A percentile compares a stretch with the other conserved stretches of the same genome.
phyloP scores from a whole-genome alignment of 2,329 filamentous ascomycete species.

The Botrytis elliptica region DNA sequence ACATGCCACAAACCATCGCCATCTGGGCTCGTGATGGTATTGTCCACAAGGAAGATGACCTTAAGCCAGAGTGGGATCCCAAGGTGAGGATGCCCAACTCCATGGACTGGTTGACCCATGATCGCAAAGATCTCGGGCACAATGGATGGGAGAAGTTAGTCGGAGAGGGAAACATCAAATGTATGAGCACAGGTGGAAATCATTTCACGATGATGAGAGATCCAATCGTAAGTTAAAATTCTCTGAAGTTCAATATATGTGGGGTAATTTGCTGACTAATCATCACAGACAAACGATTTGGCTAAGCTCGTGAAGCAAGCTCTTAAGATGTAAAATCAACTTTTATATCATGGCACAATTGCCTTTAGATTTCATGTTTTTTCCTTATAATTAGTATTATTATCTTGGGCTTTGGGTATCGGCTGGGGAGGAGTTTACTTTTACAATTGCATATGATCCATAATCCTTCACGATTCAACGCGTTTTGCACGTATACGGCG shows the following conservation, averaged over 20 bases:
- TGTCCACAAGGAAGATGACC: conserved; percentile 59
- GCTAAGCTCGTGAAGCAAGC: conserved; percentile 19
- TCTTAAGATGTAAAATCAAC: conserved; percentile 16
- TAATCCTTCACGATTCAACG: background rate
- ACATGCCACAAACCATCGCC: conserved; percentile 59
- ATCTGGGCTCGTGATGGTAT: conserved; percentile 75
- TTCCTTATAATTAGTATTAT: background rate
- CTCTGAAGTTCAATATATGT: background rate
- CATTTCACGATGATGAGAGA: conserved; percentile 34
- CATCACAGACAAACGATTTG: conserved; percentile 6
- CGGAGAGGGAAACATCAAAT: conserved; percentile 25
- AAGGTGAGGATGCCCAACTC: conserved; percentile 46
- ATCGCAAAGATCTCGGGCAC: conserved; percentile 66
- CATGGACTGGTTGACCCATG: conserved; percentile 68
- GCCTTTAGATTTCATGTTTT: background rate
- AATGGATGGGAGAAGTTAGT: conserved; percentile 57
- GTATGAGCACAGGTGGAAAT: conserved; percentile 26
- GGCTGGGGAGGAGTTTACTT: background rate
- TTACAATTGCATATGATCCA: background rate
- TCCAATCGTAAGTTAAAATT: conserved; percentile 26
- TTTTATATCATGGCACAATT: background rate
- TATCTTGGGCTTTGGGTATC: background rate
- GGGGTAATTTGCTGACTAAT: conserved; percentile 16
- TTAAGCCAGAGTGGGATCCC: conserved; percentile 59
- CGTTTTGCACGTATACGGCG: background rate